These are phyloP conservation scores for Exsudoporus floridanus DNA, from an alignment of 1,284 basidiomycete genomes.

Conservation along the genomic window DNA sequence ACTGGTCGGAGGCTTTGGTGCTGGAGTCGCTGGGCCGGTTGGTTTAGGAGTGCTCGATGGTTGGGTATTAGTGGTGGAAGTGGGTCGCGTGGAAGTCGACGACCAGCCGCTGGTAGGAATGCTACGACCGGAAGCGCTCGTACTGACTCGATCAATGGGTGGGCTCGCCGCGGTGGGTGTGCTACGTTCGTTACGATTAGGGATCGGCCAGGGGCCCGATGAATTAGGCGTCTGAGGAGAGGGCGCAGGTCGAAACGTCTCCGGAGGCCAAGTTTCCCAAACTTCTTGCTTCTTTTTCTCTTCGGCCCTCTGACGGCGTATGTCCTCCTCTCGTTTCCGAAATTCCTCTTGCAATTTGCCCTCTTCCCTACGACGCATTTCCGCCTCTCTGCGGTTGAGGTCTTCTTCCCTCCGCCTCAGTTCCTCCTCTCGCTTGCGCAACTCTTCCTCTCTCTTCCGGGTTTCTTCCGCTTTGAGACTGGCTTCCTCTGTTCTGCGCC, in stretches of 20 bases:
- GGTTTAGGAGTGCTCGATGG: constrained; percentile 35
- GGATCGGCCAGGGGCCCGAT: constrained; percentile 36
- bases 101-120: constrained; percentile 29
- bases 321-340: constrained; percentile 48
- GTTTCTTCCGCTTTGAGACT: constrained; percentile 23
- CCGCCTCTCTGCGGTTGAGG: constrained; percentile 34
- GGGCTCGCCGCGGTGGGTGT: constrained; percentile 23
- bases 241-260: constrained; percentile 25
- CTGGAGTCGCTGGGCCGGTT: constrained; percentile 25
- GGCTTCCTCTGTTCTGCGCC: constrained; percentile 33
- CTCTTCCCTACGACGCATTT: constrained; percentile 31
- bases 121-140: constrained; percentile 29
- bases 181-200: constrained; percentile 27
- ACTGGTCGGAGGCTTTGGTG: constrained; percentile 19
- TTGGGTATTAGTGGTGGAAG: constrained; percentile 36
- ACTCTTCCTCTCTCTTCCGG: constrained; percentile 35
- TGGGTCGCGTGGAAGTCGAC: constrained; percentile 33
- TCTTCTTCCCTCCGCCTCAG: constrained; percentile 32
- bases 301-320: constrained; percentile 41
- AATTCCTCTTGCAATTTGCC: constrained; percentile 37
- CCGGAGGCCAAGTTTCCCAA: constrained; percentile 32
- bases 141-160: constrained; percentile 30
- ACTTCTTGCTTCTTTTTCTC: constrained; percentile 42
- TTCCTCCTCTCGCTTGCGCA: constrained; percentile 42
- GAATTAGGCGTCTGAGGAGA: constrained; percentile 28